Conservation (phyloP, 1,284 basidiomycete species). For the Moesziomyces aphidis region DNA sequence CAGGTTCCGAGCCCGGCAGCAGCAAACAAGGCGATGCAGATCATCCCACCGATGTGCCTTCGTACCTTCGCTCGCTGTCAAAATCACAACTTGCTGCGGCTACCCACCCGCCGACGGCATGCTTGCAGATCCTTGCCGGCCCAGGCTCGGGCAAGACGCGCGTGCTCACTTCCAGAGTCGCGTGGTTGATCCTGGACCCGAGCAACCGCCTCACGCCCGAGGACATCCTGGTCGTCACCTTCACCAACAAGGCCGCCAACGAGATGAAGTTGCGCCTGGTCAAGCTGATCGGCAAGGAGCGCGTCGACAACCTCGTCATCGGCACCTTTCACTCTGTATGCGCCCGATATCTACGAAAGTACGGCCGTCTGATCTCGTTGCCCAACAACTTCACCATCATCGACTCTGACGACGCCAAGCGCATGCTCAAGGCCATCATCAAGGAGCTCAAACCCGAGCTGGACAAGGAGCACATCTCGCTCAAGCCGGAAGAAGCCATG, state of each 20-base stretch:
- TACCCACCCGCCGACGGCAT: constrained; percentile 48
- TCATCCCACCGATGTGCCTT: constrained; percentile 1
- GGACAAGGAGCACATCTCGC: constrained; percentile 70
- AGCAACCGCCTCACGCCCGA: constrained; percentile 53
- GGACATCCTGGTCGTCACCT: constrained; percentile 67
- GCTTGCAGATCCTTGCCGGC: constrained; percentile 65
- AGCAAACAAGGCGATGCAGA: constrained; percentile 1
- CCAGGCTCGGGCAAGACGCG: constrained; percentile 67
- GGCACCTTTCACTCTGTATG: constrained; percentile 87
- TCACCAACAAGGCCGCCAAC: constrained; percentile 83
- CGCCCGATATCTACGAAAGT: constrained; percentile 76
- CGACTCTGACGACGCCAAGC: constrained; percentile 82
- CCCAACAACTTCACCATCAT: constrained; percentile 83
- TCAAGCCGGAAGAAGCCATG: constrained; percentile 76
- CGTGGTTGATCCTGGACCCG: constrained; percentile 59
- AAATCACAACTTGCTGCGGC: constrained; percentile 58
- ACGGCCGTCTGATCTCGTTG: constrained; percentile 75
- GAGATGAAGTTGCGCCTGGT: constrained; percentile 84
- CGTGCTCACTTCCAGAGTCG: constrained; percentile 62
- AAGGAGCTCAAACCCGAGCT: constrained; percentile 73
- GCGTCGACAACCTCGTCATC: constrained; percentile 75
- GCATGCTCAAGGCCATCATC: constrained; percentile 76
- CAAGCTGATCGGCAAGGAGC: constrained; percentile 77
- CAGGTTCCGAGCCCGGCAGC: constrained; percentile 1
- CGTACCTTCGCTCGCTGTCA: constrained; percentile 50